These are phyloP conservation scores for Plantago coronopus DNA, from an alignment of 305 asterid species.

Conservation along the genomic window DNA sequence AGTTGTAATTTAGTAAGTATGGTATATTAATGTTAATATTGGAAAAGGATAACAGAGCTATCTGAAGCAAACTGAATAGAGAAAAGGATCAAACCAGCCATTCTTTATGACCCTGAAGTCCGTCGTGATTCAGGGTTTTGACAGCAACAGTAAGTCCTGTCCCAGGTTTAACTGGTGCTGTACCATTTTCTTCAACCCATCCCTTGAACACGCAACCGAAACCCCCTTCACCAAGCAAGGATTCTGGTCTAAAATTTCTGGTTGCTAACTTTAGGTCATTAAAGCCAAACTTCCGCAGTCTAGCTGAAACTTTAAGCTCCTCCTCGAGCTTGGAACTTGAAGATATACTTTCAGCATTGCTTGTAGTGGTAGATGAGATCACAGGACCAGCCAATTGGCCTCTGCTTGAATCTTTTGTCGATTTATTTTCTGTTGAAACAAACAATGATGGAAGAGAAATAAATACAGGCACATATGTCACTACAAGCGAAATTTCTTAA, in stretches of 20 bases:
- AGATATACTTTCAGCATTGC: constrained; percentile 67
- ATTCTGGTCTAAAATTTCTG: constrained; percentile 85
- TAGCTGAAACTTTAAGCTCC: constrained; percentile 77
- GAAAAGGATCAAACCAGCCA: constrained; percentile 73
- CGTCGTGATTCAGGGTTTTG: constrained; percentile 90
- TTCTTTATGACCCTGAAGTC: constrained; percentile 98
- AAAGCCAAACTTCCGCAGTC: constrained; percentile 74
- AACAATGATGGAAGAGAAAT: constrained; percentile 25
- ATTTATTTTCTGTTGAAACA: constrained; percentile 55
- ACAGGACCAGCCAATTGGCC: constrained; percentile 58
- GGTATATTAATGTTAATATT: neutral
- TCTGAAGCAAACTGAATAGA: constrained; percentile 17
- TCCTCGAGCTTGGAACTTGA: constrained; percentile 74
- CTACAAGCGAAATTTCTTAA: constrained; percentile 1
- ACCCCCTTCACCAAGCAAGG: constrained; percentile 97
- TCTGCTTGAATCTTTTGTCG: constrained; percentile 52
- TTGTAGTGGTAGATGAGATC: constrained; percentile 62
- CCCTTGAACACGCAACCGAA: constrained; percentile 96
- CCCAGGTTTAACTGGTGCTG: constrained; percentile 95
- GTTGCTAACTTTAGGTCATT: constrained; percentile 85
- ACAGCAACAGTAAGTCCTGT: constrained; percentile 97
- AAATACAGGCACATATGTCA: constrained; percentile 9
- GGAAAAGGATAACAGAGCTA: constrained; percentile 14
- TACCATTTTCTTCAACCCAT: constrained; percentile 94
- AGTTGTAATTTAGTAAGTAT: neutral